Percentiles rank a stretch among this genome's conserved stretches.
Conservation (phyloP, 805 yeast genomes). For the Candida cerambycidarum region DNA sequence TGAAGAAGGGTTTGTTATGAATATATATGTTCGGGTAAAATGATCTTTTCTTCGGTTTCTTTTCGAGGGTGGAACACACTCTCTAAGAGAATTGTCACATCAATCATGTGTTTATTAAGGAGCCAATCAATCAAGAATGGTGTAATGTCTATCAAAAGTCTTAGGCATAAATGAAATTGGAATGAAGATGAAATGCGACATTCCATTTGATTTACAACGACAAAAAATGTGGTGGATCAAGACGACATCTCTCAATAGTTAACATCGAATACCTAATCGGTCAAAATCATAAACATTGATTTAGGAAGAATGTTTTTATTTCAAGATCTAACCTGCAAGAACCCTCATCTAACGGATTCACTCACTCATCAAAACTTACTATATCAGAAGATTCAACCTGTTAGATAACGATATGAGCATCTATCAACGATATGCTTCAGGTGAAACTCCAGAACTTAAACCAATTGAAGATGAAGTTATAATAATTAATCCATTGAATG, state of each 20-base stretch:
- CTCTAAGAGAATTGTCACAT: too few relatives aligned
- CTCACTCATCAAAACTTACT: neutral
- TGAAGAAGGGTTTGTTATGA: neutral
- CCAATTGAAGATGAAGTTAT: slow-evolving; percentile 12
- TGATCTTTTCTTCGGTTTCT: too few relatives aligned
- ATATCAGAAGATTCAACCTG: neutral
- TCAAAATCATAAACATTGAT: neutral
- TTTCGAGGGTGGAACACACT: too few relatives aligned
- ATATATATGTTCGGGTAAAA: neutral
- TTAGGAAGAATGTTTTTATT: slow-evolving; percentile 3
- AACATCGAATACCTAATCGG: slow-evolving; percentile 1
- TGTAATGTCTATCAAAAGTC: too few relatives aligned
- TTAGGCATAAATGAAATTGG: too few relatives aligned
- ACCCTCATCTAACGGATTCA: neutral
- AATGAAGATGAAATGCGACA: neutral
- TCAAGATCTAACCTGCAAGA: neutral
- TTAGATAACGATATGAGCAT: slow-evolving; percentile 36
- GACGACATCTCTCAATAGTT: neutral
- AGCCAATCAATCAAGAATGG: too few relatives aligned
- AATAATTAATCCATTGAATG: slow-evolving; percentile 25
- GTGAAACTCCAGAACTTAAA: slow-evolving; percentile 18
- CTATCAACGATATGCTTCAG: slow-evolving; percentile 38
- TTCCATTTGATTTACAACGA: neutral
- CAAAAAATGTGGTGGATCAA: neutral
- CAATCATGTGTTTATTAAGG: too few relatives aligned